Evolutionary conservation across 73 alveolate genomes (phyloP).

Genomic region (Paramecium caudatum): DNA sequence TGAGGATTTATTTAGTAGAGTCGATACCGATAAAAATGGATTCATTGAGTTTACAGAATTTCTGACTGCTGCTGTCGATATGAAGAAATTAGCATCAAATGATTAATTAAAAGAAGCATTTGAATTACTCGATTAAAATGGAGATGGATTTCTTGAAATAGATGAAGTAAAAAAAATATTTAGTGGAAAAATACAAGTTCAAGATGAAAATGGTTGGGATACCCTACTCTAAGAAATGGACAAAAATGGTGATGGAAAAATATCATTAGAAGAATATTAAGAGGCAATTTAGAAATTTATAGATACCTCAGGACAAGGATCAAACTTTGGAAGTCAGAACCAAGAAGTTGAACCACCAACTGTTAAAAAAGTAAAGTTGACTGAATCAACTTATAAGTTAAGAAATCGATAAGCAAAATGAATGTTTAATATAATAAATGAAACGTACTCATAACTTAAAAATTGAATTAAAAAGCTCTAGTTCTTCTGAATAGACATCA

Average conservation of each 20-base stretch:
- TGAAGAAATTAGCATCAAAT: slow-evolving; percentile 52
- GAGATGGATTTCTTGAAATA: slow-evolving; percentile 77
- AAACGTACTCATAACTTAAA: background rate
- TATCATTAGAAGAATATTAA: slow-evolving; percentile 50
- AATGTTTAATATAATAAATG: too few relatives aligned
- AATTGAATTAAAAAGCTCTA: background rate
- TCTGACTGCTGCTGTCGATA: slow-evolving; percentile 80
- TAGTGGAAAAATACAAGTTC: slow-evolving; percentile 60
- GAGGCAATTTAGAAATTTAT: background rate
- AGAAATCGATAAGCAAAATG: slow-evolving; percentile 12
- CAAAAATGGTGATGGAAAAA: slow-evolving; percentile 42
- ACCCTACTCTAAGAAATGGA: slow-evolving; percentile 27
- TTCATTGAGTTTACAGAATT: slow-evolving; percentile 82
- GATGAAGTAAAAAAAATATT: slow-evolving; percentile 81
- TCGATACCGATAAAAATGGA: slow-evolving; percentile 85
- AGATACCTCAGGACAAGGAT: background rate
- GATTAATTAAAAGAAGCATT: slow-evolving; percentile 78
- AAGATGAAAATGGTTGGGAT: slow-evolving; percentile 52
- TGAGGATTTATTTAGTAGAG: slow-evolving; percentile 75
- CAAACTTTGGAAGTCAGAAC: slow-evolving; percentile 51
- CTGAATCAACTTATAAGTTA: slow-evolving; percentile 3
- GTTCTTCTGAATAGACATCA: slow-evolving; percentile 3
- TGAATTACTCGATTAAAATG: slow-evolving; percentile 75
- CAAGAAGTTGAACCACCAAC: slow-evolving; percentile 35
- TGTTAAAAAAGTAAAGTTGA: background rate